phyloP scores from a whole-genome alignment of 331 rosid genomes.

The Rosa hybrid region DNA sequence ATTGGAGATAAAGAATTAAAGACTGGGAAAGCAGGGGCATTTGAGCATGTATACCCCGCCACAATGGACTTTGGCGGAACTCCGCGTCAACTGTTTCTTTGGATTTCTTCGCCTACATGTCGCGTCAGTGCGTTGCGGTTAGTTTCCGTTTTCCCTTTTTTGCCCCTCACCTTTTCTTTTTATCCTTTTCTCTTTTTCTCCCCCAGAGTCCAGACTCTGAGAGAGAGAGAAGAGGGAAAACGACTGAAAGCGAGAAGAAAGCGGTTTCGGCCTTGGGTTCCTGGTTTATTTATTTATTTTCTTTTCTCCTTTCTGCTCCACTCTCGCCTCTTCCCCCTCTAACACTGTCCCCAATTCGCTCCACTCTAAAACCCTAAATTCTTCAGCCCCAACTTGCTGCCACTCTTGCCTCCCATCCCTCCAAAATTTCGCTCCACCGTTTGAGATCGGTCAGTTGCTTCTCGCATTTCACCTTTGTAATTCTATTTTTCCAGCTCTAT shows the following conservation, averaged over 20 bases:
- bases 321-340: neutral
- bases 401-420: neutral
- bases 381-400: neutral
- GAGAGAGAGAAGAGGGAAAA: neutral
- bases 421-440: conserved; percentile 26
- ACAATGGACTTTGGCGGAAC: conserved; percentile 35
- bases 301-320: neutral
- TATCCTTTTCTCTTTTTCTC: neutral
- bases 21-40: conserved; percentile 14
- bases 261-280: no score
- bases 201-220: no score
- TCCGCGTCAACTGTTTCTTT: conserved; percentile 49
- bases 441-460: conserved; percentile 40
- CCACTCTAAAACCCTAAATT: conserved; percentile 19
- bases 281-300: neutral
- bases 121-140: neutral
- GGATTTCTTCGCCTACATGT: conserved; percentile 29
- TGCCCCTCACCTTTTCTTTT: neutral
- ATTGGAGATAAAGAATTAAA: no score
- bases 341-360: neutral
- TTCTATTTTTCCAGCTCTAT: neutral
- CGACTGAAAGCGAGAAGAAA: neutral
- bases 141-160: neutral
- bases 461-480: neutral
- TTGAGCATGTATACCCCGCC: no score